Conservation (phyloP, 441 rosid genomes). For the Erodium trifolium region DNA sequence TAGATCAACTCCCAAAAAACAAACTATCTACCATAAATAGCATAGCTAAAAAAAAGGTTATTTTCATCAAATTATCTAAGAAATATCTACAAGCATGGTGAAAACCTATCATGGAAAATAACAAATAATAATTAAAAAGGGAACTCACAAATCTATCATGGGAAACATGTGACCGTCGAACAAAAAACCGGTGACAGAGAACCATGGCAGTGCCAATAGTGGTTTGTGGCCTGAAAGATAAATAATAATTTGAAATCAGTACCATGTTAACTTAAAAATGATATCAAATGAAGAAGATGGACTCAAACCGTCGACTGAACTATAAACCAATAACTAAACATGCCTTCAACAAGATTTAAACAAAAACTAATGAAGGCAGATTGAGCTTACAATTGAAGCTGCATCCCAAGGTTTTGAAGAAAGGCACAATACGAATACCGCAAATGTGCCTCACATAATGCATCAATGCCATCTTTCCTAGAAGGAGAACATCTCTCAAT, state of each 20-base stretch:
- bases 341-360: neutral
- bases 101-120: no score
- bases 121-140: no score
- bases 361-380: neutral
- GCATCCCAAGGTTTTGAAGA: constrained; percentile 55
- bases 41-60: no score
- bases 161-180: constrained; percentile 75
- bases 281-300: neutral
- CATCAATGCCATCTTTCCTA: constrained; percentile 74
- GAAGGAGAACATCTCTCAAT: constrained; percentile 70
- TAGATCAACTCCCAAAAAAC: no score
- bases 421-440: constrained; percentile 70
- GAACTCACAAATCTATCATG: constrained; percentile 72
- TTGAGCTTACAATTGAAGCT: constrained; percentile 59
- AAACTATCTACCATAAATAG: no score
- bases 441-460: constrained; percentile 50
- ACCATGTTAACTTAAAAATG: neutral
- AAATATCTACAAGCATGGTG: no score
- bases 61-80: no score
- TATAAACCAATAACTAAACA: neutral
- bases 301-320: neutral
- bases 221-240: constrained; percentile 57
- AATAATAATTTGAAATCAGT: neutral
- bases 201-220: constrained; percentile 75
- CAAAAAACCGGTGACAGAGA: constrained; percentile 71